These are phyloP conservation scores for Coemansia sp. DNA, from an alignment of 192 early-diverging fungal genomes.

Conservation along the genomic window DNA sequence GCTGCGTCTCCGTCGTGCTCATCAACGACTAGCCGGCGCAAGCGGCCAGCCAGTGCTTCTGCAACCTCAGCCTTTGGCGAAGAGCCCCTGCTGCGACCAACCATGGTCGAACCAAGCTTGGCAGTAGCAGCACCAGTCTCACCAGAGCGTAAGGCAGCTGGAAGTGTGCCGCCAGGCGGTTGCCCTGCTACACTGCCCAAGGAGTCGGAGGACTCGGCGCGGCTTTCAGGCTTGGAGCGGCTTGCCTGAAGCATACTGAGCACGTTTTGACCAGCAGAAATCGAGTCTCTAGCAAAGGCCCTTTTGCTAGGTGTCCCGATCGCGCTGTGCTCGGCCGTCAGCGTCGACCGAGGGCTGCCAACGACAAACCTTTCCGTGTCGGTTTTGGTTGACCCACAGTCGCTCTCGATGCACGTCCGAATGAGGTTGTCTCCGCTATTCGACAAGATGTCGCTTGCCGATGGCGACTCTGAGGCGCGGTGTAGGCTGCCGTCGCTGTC, in stretches of 20 bases:
- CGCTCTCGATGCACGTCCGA: constrained; percentile 2
- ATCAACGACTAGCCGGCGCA: constrained; percentile 28
- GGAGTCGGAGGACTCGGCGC: background rate
- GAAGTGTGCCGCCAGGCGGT: background rate
- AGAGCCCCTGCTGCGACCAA: background rate
- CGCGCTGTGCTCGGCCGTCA: constrained; percentile 23
- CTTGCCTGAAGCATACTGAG: constrained; percentile 52
- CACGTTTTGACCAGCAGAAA: constrained; percentile 45
- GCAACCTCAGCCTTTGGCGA: background rate
- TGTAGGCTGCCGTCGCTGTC: constrained; percentile 19
- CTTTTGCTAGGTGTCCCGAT: constrained; percentile 26
- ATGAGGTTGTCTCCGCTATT: constrained; percentile 11
- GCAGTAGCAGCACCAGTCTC: constrained; percentile 9
- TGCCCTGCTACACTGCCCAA: background rate
- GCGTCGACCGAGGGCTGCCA: constrained; percentile 34
- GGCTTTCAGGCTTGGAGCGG: constrained; percentile 13
- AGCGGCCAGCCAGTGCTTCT: constrained; percentile 7
- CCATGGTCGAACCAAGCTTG: background rate
- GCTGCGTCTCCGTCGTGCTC: constrained; percentile 13
- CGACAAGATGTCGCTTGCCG: constrained; percentile 8
- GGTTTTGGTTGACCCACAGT: constrained; percentile 13
- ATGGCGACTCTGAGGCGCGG: constrained; percentile 23
- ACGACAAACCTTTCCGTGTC: constrained; percentile 17
- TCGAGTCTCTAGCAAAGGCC: constrained; percentile 19
- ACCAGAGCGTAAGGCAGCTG: constrained; percentile 9